phyloP scores from a whole-genome alignment of 1,284 basidiomycete genomes.

The Puccinia sorghi region DNA sequence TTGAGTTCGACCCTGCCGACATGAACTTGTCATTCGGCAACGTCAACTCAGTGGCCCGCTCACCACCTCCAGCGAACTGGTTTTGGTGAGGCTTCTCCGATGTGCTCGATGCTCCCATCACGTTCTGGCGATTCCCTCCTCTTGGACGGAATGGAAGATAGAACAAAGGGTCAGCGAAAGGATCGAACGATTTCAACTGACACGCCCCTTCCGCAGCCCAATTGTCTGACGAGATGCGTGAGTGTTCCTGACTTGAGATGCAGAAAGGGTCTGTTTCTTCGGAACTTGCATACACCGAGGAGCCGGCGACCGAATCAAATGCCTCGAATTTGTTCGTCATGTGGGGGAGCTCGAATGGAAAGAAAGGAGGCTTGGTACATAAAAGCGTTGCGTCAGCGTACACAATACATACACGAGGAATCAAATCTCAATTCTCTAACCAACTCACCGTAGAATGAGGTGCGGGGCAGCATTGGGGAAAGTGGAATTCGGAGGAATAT shows the following conservation, averaged over 20 bases:
- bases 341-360: background rate
- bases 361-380: background rate
- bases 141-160: constrained; percentile 19
- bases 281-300: constrained; percentile 1
- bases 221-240: constrained; percentile 23
- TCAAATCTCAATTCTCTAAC: background rate
- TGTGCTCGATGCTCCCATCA: background rate
- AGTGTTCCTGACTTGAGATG: constrained; percentile 9
- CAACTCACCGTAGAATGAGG: constrained; percentile 4
- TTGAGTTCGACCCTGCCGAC: constrained; percentile 6
- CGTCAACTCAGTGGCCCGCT: background rate
- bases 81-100: background rate
- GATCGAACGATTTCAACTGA: constrained; percentile 5
- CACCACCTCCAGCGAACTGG: background rate
- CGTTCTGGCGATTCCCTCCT: background rate
- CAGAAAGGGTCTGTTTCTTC: constrained; percentile 24
- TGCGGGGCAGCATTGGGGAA: background rate
- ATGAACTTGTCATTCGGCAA: background rate
- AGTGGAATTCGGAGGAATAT: constrained; percentile 35
- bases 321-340: background rate
- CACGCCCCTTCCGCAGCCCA: constrained; percentile 4
- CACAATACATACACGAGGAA: background rate
- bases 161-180: constrained; percentile 34
- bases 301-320: constrained; percentile 7
- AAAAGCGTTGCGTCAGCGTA: background rate